Evolutionary conservation across 306 rosid species (phyloP), one percentile per base, ranked within the genome.

Genomic region (Trifolium pratense): DNA sequence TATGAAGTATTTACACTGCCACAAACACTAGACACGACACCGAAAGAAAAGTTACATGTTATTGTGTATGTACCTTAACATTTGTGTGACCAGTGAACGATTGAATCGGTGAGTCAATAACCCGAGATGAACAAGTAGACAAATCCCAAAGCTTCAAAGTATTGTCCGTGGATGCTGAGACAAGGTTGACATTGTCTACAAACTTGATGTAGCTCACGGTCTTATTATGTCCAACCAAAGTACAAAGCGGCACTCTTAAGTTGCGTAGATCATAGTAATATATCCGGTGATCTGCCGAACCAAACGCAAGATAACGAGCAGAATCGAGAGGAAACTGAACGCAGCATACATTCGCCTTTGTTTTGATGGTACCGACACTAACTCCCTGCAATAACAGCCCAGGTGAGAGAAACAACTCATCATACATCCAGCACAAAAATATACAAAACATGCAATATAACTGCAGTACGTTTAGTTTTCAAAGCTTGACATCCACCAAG

Each of bases 401-500:
- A 87, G 69, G 86, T 81, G 86, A 91, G 89, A 86, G 91, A 85
- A 86, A 91, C 86, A 86, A 84, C 84, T 87, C 83, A 89, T 89
- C 80, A 93, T 73, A 89, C 90, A 89, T 83, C 88, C 85, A 66
- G 86, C 81, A 78, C 75, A 59, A 82, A 76, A 10, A 78, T 31
- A 74, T 59, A 83, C 68, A 49, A 76, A 85, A 73, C 87, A 85
- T 79, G 89, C 87, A 86, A 80, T 81, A 93, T 87, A 73, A 91
- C 79, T 82, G 92, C 89, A 89, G 98, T 94, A 91, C 92, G 87
- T 91, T 91, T 89, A 86, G 93, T 91, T 91, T 89, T 89, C 88
- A 90, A 93, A 93, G 96, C 93, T 48, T 83, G 97, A 90, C 85
- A 93, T 86, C 90, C 97, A 90, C 96, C 90, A 90, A 93, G 90